Base-by-base conservation (phyloP, 2,329 filamentous ascomycete genomes). In the Trichoderma gracile region DNA sequence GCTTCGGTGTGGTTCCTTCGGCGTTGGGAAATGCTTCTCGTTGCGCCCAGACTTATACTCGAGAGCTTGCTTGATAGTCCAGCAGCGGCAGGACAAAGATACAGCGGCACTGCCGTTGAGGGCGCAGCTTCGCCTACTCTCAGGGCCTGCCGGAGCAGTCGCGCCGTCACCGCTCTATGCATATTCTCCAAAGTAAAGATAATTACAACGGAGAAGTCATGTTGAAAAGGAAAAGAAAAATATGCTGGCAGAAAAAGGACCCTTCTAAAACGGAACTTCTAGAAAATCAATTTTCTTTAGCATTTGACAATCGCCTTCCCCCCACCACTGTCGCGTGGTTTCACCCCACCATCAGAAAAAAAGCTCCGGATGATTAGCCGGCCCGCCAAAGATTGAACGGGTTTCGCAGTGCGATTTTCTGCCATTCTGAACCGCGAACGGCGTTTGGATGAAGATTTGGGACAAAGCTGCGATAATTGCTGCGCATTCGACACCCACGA, bases 31-130 rank as follows among this genome's bases (percentile, higher is more conserved):
- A 47, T 40, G 8, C 15, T 64, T 1, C 42, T 23, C 25, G 54
- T 17, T 2, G 33, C 27, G 38, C 53, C 45, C 15, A 49, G 30
- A 54, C 27, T 50, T 50, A 47, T 49, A 33, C 27, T 67, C 23
- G 57, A 65, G 47, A 57, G 63, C 19, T 64, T 67, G 66, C 49
- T 67, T 42, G 67, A 61, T 10, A 33, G 74, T 73, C 69, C 77
- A 1, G 33, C 61, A 50, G 80, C 68, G 4, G 77, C 75, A 43
- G 82, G 82, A 69, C 81, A 84, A 19, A 84, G 72, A 67, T 81
- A 84, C 1, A 80, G 65, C 23, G 82, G 81, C 42, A 84, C 71
- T 50, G 81, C 78, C 30, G 76, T 65, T 2, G 72, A 70, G 30
- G 73, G 63, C 9, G 76, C 69, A 30, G 71, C 70, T 60, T 82